Percentiles rank a stretch among this genome's conserved stretches.
Evolutionary conservation across 2,329 filamentous ascomycete species (phyloP).

Genomic region (Aureobasidium sp.): DNA sequence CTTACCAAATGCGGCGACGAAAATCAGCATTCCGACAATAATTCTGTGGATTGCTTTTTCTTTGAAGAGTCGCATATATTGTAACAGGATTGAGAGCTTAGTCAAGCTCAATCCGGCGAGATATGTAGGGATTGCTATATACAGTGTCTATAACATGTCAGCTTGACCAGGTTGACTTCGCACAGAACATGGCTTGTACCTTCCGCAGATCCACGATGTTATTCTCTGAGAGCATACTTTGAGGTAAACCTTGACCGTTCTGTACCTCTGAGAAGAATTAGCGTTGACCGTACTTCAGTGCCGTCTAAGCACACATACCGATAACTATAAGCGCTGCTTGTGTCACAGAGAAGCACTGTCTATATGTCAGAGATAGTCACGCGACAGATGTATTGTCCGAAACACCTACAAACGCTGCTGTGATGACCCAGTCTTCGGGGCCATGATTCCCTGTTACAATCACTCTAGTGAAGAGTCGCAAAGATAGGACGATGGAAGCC

Average conservation of each 20-base stretch:
- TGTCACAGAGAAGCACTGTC: slow-evolving; percentile 4
- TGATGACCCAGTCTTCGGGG: slow-evolving; percentile 15
- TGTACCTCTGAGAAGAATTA: neutral
- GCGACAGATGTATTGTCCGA: too few relatives aligned
- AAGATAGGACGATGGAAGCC: slow-evolving; percentile 9
- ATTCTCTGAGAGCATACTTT: neutral
- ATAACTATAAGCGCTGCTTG: neutral
- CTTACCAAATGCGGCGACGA: slow-evolving; percentile 26
- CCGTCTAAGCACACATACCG: neutral
- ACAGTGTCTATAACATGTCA: slow-evolving; percentile 14
- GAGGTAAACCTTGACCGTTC: neutral
- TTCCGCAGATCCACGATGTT: neutral
- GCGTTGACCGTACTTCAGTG: neutral
- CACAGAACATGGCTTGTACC: neutral
- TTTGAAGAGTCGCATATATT: slow-evolving; percentile 42
- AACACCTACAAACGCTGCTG: slow-evolving; percentile 9
- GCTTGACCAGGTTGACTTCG: neutral
- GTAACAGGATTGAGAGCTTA: slow-evolving; percentile 41
- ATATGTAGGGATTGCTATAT: slow-evolving; percentile 32
- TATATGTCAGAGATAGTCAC: neutral
- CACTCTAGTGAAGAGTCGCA: slow-evolving; percentile 15
- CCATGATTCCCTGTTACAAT: slow-evolving; percentile 15
- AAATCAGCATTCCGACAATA: slow-evolving; percentile 25
- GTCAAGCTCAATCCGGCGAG: slow-evolving; percentile 32
- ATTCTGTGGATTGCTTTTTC: slow-evolving; percentile 30